Evolutionary conservation across 1,284 basidiomycete species (phyloP).

Genomic region (Malassezia dermatis): DNA sequence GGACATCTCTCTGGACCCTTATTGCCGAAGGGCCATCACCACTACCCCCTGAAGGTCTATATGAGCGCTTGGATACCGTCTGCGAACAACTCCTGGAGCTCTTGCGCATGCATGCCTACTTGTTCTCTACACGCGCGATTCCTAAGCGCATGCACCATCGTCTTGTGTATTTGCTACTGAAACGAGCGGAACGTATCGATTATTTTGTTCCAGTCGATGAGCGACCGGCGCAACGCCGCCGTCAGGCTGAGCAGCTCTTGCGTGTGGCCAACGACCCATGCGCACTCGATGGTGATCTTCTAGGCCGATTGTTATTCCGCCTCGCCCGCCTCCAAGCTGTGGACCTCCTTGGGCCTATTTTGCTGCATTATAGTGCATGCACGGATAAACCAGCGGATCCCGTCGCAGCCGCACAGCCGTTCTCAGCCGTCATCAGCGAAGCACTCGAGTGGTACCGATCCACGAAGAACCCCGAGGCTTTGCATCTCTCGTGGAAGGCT

Average conservation of each 20-base stretch:
- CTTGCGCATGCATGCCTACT: background rate
- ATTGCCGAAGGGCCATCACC: constrained; percentile 5
- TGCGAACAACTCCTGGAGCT: constrained; percentile 4
- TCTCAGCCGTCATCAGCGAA: constrained; percentile 1
- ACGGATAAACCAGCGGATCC: background rate
- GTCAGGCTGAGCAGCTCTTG: background rate
- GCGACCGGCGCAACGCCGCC: background rate
- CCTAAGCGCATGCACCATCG: background rate
- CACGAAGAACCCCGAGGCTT: background rate
- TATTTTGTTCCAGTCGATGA: background rate
- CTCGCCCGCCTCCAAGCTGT: constrained; percentile 5
- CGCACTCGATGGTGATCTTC: constrained; percentile 6
- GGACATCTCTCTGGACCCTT: constrained; percentile 7
- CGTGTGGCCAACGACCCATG: background rate
- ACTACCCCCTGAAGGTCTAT: background rate
- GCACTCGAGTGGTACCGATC: background rate
- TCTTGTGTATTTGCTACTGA: constrained; percentile 12
- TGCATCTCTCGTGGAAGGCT: background rate
- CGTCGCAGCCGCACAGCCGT: constrained; percentile 4
- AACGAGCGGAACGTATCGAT: constrained; percentile 12
- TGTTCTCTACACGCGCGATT: background rate
- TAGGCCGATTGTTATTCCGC: constrained; percentile 12
- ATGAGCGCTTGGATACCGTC: constrained; percentile 4
- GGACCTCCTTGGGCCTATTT: background rate
- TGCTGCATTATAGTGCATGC: background rate